Conservation (phyloP, 2,329 filamentous ascomycete genomes). For the Aulographum hederae region DNA sequence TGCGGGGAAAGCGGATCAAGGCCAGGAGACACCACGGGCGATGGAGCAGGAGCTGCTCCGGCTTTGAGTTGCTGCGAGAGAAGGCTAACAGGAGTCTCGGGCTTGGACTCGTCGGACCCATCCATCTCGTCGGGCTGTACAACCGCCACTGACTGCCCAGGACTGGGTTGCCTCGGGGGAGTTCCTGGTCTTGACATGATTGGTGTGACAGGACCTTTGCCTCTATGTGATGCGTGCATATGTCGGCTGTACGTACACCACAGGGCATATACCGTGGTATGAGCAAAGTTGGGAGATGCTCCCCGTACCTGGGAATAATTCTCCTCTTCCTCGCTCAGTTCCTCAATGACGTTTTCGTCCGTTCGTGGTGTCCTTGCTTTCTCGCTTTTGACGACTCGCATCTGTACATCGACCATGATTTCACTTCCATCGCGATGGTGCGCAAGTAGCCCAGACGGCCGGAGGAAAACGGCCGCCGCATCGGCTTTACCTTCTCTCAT, state of each 20-base stretch:
- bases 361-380: conserved; percentile 16
- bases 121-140: conserved; percentile 18
- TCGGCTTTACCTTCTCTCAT: conserved; percentile 70
- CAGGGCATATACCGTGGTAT: conserved; percentile 79
- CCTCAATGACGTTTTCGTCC: conserved; percentile 45
- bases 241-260: conserved; percentile 97
- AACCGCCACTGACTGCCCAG: conserved; percentile 42
- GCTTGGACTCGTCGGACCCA: conserved; percentile 12
- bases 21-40: conserved; percentile 7
- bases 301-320: conserved; percentile 13
- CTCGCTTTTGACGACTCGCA: conserved; percentile 88
- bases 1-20: neutral
- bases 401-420: conserved; percentile 86
- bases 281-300: conserved; percentile 32
- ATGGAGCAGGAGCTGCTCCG: conserved; percentile 26
- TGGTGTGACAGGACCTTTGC: conserved; percentile 44
- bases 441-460: conserved; percentile 68
- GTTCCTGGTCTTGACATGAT: conserved; percentile 46
- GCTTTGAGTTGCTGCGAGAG: conserved; percentile 32
- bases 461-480: conserved; percentile 56
- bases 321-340: conserved; percentile 37
- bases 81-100: conserved; percentile 23
- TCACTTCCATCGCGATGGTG: conserved; percentile 81
- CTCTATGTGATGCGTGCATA: conserved; percentile 55
- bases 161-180: conserved; percentile 61